These are phyloP conservation scores for Corymbia citriodora DNA, from an alignment of 441 rosid species.

Conservation along the genomic window DNA sequence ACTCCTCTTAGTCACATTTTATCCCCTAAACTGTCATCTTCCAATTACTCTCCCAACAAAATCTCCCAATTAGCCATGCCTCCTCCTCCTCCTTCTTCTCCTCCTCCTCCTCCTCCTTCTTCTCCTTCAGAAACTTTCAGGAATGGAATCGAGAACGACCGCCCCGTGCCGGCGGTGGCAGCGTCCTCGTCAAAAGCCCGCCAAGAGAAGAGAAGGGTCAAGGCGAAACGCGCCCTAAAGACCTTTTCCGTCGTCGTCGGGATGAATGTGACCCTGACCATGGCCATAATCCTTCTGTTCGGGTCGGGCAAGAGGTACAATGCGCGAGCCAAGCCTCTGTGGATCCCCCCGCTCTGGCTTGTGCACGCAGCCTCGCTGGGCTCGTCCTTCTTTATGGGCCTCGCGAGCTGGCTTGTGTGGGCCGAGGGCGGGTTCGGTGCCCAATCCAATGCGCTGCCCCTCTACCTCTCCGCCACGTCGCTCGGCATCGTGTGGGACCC, in stretches of 20 bases:
- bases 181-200: neutral
- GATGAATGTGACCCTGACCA: conserved; percentile 10
- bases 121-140: neutral
- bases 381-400: conserved; percentile 28
- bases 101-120: neutral
- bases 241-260: conserved; percentile 8
- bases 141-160: neutral
- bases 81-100: neutral
- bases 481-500: conserved; percentile 37
- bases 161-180: neutral
- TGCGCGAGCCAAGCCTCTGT: conserved; percentile 10
- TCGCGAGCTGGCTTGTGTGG: conserved; percentile 32
- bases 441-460: conserved; percentile 18
- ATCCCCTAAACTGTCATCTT: neutral
- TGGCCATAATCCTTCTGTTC: conserved; percentile 8
- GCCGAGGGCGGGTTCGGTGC: conserved; percentile 19
- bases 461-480: conserved; percentile 24
- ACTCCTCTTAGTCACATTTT: neutral
- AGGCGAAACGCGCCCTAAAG: conserved; percentile 2
- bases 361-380: conserved; percentile 18
- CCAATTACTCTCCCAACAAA: neutral
- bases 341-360: conserved; percentile 32
- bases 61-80: neutral
- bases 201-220: neutral
- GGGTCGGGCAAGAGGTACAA: conserved; percentile 25